phyloP scores from a whole-genome alignment of 1,284 basidiomycete species.

The Schizopora paradoxa region DNA sequence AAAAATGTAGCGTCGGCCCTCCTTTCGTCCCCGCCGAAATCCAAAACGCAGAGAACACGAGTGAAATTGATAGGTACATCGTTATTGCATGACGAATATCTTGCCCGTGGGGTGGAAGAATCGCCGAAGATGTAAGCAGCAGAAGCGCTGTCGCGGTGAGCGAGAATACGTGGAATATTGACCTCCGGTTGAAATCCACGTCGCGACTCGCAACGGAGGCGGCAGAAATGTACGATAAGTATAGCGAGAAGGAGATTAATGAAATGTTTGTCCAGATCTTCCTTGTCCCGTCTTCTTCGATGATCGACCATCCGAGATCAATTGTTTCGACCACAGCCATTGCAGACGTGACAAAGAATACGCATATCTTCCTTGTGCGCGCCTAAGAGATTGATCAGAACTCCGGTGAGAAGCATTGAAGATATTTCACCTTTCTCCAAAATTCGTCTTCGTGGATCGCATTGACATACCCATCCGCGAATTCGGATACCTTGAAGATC shows the following conservation, averaged over 20 bases:
- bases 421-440: constrained; percentile 56
- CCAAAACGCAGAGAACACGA: constrained; percentile 45
- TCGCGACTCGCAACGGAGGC: constrained; percentile 50
- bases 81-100: constrained; percentile 22
- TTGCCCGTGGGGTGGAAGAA: constrained; percentile 42
- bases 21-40: constrained; percentile 57
- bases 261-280: constrained; percentile 40
- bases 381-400: constrained; percentile 34
- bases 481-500: constrained; percentile 71
- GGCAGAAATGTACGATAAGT: constrained; percentile 49
- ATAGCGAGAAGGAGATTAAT: constrained; percentile 55
- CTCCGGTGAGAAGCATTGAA: too few relatives aligned
- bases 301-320: constrained; percentile 47
- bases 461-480: constrained; percentile 69
- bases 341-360: constrained; percentile 39
- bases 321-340: constrained; percentile 48
- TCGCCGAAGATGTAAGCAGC: constrained; percentile 43
- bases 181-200: constrained; percentile 49
- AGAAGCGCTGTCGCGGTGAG: constrained; percentile 51
- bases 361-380: constrained; percentile 48
- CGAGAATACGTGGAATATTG: constrained; percentile 61
- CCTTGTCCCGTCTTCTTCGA: constrained; percentile 29
- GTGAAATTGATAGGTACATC: constrained; percentile 42
- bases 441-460: constrained; percentile 69
- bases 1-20: constrained; percentile 72